Evolutionary conservation across 2,329 filamentous ascomycete genomes (phyloP), one percentile per base, ranked within the genome.

Genomic region (Pseudodiploospora longispora): DNA sequence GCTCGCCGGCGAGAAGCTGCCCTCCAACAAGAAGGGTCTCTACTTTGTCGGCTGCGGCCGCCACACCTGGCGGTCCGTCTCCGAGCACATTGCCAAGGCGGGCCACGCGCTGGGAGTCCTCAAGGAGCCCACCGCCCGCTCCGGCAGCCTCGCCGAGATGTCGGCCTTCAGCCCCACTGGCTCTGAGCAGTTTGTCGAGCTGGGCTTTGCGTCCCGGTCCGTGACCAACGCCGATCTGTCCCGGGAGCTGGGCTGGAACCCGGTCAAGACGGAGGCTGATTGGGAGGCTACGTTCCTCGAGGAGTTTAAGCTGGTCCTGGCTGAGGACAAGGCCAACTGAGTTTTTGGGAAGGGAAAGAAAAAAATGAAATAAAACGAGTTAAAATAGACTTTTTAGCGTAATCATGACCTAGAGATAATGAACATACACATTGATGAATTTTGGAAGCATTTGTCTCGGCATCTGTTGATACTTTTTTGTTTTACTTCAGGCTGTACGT

Each of bases 41-140:
- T 66, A 67, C 44, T 75, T 74, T 50, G 59, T 58, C 10, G 63
- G 60, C 6, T 67, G 62, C 1, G 68, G 67, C 0, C 55, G 53
- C 4, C 60, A 68, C 48, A 58, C 56, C 1, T 74, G 69, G 69
- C 52, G 48, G 8, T 60, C 66, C 5, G 47, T 71, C 4, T 59
- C 64, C 1, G 50, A 64, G 32, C 49, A 52, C 2, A 57, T 71
- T 5, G 67, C 60, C 0, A 55, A 60, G 2, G 60, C 57, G 3
- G 61, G 59, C 2, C 48, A 54, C 8, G 53, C 53, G 27, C 48
- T 60, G 3, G 63, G 63, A 1, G 48, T 47, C 7, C 47, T 72
- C 33, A 44, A 56, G 30, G 57, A 58, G 4, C 46, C 47, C 1
- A 44, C 57, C 10, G 52, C 64, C 2, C 50, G 53, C 10, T 49